phyloP scores from a whole-genome alignment of 176 grass and related monocot species.

The Oryza australiensis region DNA sequence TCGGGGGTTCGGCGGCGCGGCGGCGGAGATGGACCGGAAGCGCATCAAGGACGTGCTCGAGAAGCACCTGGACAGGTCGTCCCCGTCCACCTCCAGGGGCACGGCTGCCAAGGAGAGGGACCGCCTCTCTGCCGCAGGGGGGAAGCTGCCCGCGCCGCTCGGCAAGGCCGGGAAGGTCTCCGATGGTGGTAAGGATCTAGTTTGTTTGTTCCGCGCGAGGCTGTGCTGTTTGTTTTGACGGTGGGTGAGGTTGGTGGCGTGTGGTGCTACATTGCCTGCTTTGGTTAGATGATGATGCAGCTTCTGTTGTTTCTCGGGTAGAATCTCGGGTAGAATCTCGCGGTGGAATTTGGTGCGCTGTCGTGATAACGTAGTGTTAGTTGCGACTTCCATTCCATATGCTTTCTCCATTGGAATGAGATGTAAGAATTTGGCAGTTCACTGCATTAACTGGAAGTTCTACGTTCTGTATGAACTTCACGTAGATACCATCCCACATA shows the following conservation, averaged over 20 bases:
- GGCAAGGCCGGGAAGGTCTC: slow-evolving; percentile 62
- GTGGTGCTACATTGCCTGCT: slow-evolving; percentile 35
- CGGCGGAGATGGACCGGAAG: slow-evolving; percentile 65
- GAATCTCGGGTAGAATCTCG: too few relatives aligned
- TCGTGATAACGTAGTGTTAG: neutral
- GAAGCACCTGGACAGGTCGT: slow-evolving; percentile 74
- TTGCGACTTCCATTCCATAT: neutral
- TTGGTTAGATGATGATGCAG: slow-evolving; percentile 22
- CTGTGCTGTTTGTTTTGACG: slow-evolving; percentile 16
- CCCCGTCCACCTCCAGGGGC: slow-evolving; percentile 71
- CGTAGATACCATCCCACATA: neutral
- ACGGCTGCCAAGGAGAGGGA: slow-evolving; percentile 53
- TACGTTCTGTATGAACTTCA: slow-evolving; percentile 4
- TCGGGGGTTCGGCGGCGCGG: slow-evolving; percentile 39
- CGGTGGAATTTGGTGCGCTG: neutral
- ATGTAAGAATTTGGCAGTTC: neutral
- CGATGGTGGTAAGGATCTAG: slow-evolving; percentile 60
- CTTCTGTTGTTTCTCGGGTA: slow-evolving; percentile 9
- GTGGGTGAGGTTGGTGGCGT: neutral
- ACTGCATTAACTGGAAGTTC: neutral
- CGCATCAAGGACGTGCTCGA: slow-evolving; percentile 84
- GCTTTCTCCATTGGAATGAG: neutral
- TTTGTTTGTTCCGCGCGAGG: neutral
- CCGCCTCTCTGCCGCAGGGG: slow-evolving; percentile 38
- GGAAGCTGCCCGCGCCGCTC: slow-evolving; percentile 51